A percentile compares a stretch with the other conserved stretches of the same genome.
phyloP scores from a whole-genome alignment of 2,329 filamentous ascomycete genomes.

The Penicillium paneum region DNA sequence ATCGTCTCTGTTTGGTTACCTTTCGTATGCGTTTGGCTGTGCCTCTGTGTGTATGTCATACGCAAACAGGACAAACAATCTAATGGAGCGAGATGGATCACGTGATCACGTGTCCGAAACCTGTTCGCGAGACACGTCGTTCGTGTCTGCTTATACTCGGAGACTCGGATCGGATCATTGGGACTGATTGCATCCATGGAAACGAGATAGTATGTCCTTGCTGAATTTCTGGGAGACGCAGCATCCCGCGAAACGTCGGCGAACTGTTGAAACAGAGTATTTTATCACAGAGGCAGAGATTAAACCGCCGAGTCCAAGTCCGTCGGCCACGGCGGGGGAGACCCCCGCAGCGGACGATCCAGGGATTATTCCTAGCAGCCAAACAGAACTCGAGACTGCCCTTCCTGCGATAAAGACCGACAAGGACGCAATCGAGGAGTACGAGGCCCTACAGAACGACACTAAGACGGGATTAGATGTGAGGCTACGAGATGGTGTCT shows the following conservation, averaged over 20 bases:
- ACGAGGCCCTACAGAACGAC: constrained; percentile 63
- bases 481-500: constrained; percentile 58
- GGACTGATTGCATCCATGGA: constrained; percentile 13
- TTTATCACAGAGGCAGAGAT: constrained; percentile 2
- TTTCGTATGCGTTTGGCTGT: background rate
- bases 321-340: constrained; percentile 38
- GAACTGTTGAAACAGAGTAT: constrained; percentile 16
- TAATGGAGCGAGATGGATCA: constrained; percentile 19
- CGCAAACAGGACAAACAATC: constrained; percentile 25
- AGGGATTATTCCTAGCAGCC: constrained; percentile 34
- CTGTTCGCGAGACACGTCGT: constrained; percentile 20
- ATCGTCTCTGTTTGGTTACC: background rate
- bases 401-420: constrained; percentile 66
- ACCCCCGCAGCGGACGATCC: constrained; percentile 30
- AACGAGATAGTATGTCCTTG: constrained; percentile 31
- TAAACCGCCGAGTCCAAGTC: constrained; percentile 20
- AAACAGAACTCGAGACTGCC: constrained; percentile 68
- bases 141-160: background rate
- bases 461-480: constrained; percentile 44
- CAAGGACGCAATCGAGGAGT: constrained; percentile 71
- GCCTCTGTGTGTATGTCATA: background rate
- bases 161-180: background rate
- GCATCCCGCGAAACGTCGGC: constrained; percentile 33
- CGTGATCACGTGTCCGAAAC: constrained; percentile 31
- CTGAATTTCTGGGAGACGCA: constrained; percentile 38